Evolutionary conservation across 345 rosid genomes (phyloP).

Genomic region (Dipteronia dyeriana): DNA sequence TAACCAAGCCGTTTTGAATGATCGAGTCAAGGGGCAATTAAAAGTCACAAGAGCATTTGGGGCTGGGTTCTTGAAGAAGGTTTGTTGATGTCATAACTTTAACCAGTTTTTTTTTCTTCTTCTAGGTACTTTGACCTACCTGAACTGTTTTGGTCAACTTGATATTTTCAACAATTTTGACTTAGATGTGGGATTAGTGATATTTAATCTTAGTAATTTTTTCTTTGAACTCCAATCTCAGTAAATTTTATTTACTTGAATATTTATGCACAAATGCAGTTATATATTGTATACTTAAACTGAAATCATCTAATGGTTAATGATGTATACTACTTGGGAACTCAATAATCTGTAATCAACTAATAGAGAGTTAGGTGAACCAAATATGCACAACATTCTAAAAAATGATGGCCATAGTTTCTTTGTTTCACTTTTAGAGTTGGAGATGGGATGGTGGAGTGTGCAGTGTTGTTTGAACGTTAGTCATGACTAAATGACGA

Average conservation of each 20-base stretch:
- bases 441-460: neutral
- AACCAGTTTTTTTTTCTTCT: neutral
- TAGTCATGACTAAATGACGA: neutral
- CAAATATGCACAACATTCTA: neutral
- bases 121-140: neutral
- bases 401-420: neutral
- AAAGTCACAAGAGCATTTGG: constrained; percentile 97
- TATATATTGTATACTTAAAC: neutral
- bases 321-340: neutral
- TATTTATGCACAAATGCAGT: neutral
- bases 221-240: neutral
- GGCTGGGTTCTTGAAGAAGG: constrained; percentile 95
- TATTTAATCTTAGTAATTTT: neutral
- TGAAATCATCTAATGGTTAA: neutral
- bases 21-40: constrained; percentile 90
- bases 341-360: neutral
- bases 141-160: neutral
- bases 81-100: constrained; percentile 29
- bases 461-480: neutral
- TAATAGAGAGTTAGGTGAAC: neutral
- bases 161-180: neutral
- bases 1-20: constrained; percentile 72
- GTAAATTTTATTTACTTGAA: neutral
- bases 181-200: neutral
- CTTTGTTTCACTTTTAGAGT: neutral